phyloP scores from a whole-genome alignment of 2,329 filamentous ascomycete genomes.

The Colletotrichum sp. region DNA sequence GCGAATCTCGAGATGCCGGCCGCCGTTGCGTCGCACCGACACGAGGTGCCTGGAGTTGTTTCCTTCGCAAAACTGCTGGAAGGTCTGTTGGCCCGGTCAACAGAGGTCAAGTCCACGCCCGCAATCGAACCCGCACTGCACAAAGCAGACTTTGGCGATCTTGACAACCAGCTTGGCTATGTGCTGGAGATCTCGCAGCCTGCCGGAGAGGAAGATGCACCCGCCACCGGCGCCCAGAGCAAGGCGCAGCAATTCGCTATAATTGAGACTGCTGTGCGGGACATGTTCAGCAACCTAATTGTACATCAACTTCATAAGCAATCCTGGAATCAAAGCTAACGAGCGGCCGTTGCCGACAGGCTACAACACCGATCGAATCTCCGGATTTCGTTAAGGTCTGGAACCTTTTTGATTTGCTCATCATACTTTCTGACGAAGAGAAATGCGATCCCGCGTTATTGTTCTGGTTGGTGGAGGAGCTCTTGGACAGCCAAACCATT shows the following conservation, averaged over 20 bases:
- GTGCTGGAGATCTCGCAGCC: constrained; percentile 31
- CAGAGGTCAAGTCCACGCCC: constrained; percentile 59
- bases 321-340: not conserved
- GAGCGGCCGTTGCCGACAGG: constrained; percentile 47
- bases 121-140: constrained; percentile 77
- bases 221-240: constrained; percentile 40
- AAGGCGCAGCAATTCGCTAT: constrained; percentile 66
- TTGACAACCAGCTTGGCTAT: constrained; percentile 49
- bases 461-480: constrained; percentile 91
- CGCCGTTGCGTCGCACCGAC: constrained; percentile 42
- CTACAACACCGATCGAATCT: constrained; percentile 76
- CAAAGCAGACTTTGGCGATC: constrained; percentile 66
- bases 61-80: constrained; percentile 59
- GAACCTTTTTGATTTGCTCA: constrained; percentile 93
- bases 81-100: constrained; percentile 63
- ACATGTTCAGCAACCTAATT: constrained; percentile 79
- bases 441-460: constrained; percentile 79
- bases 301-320: constrained; percentile 53
- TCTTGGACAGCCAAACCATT: constrained; percentile 95
- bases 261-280: constrained; percentile 83
- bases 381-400: constrained; percentile 84
- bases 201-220: constrained; percentile 20
- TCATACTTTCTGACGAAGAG: constrained; percentile 83
- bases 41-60: constrained; percentile 58
- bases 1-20: constrained; percentile 51